Percentiles rank a stretch among this genome's conserved stretches.
Conservation (phyloP, 768 basidiomycete genomes). For the Suillus fuscotomentosus region DNA sequence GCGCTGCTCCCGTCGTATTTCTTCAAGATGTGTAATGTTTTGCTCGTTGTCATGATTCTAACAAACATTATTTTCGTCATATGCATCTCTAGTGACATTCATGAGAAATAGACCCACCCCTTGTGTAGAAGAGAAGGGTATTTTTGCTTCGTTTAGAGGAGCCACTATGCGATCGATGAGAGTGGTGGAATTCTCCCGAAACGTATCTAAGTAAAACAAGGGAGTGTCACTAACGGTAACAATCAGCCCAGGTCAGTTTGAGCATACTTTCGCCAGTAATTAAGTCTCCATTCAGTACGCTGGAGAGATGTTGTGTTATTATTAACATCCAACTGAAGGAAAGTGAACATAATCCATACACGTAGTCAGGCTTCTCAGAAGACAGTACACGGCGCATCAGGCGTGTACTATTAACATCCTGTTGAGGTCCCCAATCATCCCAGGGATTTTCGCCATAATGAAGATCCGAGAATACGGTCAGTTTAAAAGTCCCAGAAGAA, state of each 20-base stretch:
- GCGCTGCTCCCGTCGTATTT: slow-evolving; percentile 59
- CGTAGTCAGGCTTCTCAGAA: slow-evolving; percentile 66
- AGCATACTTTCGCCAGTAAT: slow-evolving; percentile 67
- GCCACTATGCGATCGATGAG: slow-evolving; percentile 63
- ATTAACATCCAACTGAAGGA: not conserved
- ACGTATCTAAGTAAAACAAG: slow-evolving; percentile 46
- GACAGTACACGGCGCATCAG: slow-evolving; percentile 57
- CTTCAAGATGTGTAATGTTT: slow-evolving; percentile 70
- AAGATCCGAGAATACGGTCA: slow-evolving; percentile 73
- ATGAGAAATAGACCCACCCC: slow-evolving; percentile 46
- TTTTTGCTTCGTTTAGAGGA: slow-evolving; percentile 52
- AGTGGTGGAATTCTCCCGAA: slow-evolving; percentile 62
- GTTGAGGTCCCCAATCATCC: slow-evolving; percentile 64
- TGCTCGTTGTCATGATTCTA: slow-evolving; percentile 74
- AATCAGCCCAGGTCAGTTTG: not conserved
- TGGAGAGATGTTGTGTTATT: slow-evolving; percentile 20
- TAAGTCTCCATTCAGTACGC: slow-evolving; percentile 71
- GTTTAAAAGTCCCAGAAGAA: slow-evolving; percentile 61
- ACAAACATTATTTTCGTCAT: not conserved
- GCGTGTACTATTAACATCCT: slow-evolving; percentile 60
- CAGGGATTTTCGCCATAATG: slow-evolving; percentile 78
- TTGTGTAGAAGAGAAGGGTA: slow-evolving; percentile 69
- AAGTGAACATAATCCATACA: slow-evolving; percentile 39
- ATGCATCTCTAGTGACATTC: not conserved
- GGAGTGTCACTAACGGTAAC: not conserved